Evolutionary conservation across 768 basidiomycete genomes (phyloP), one percentile per base, ranked within the genome.

Genomic region (Boletus fagicola): DNA sequence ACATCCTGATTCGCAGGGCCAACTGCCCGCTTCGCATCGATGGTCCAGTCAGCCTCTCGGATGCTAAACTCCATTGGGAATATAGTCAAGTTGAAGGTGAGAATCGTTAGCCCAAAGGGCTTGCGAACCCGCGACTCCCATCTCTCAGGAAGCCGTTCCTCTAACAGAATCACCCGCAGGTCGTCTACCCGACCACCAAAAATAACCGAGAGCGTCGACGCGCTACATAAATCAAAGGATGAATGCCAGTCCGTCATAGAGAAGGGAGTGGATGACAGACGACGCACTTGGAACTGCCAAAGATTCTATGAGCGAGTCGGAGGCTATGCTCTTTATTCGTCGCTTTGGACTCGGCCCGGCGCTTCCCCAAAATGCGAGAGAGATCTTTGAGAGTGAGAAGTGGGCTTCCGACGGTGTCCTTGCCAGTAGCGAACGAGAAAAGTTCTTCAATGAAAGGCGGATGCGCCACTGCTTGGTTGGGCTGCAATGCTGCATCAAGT

Each of bases 111-210:
- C 0, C 90, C 89, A 53, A 77, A 73, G 0, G 73, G 80, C 36
- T 77, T 72, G n/a, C 79, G 75, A 31, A 83, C 69, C 15, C 79
- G 73, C 0, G 88, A 78, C 65, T 90, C 87, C 87, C 88, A 92
- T 22, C 83, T 83, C 0, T 86, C 77, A 0, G 86, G 84, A 33
- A 92, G 65, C 16, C 88, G 80, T 61, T 92, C 90, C 45, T 92
- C 86, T 10, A 76, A 67, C n/a, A 92, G 69, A 49, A 89, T 64
- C 0, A 77, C 61, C 42, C 78, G 72, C 38, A 91, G 62, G 55
- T 86, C 86, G 8, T 75, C 69, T 5, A 86, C 65, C 20, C 78
- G 75, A 3, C 88, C 87, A 5, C 87, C 89, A 59, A 88, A 85
- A 56, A 85, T 80, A 0, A 78, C 80, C 15, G 86, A 71, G 44